These are phyloP conservation scores for Cytospora paraplurivora DNA, from an alignment of 2,329 filamentous ascomycete species.

Conservation along the genomic window DNA sequence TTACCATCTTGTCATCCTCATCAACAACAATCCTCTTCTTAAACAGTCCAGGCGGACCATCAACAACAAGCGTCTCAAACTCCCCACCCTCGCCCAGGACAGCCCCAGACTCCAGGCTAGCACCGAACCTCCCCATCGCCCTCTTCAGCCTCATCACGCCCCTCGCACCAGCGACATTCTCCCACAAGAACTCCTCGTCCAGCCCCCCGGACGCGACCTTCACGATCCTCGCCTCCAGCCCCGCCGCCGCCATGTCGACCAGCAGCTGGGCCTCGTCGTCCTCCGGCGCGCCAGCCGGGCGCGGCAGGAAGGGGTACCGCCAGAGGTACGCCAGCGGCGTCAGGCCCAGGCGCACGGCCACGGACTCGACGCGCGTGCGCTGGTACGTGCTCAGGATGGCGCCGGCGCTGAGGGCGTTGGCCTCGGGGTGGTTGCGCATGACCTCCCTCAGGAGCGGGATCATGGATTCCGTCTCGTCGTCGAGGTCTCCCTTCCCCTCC, in stretches of 20 bases:
- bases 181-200: constrained; percentile 79
- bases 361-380: constrained; percentile 90
- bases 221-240: constrained; percentile 86
- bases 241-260: constrained; percentile 75
- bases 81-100: constrained; percentile 92
- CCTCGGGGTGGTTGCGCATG: constrained; percentile 69
- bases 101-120: constrained; percentile 61
- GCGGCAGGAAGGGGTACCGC: constrained; percentile 80
- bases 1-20: constrained; percentile 52
- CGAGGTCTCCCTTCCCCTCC: neutral
- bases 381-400: constrained; percentile 96
- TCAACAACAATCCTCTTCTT: constrained; percentile 67
- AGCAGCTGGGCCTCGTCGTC: constrained; percentile 62
- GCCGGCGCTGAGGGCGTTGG: constrained; percentile 85
- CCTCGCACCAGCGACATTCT: constrained; percentile 65
- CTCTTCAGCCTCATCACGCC: constrained; percentile 51
- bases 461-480: constrained; percentile 88
- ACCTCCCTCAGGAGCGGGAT: constrained; percentile 72
- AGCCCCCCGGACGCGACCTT: constrained; percentile 93
- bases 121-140: constrained; percentile 68
- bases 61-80: constrained; percentile 88
- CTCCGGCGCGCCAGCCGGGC: constrained; percentile 39
- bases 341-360: constrained; percentile 82
- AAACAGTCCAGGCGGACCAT: constrained; percentile 76
- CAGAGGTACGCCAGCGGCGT: constrained; percentile 85